Evolutionary conservation across 164 flowering plant genomes (phyloP).

Genomic region (Umbellularia californica): DNA sequence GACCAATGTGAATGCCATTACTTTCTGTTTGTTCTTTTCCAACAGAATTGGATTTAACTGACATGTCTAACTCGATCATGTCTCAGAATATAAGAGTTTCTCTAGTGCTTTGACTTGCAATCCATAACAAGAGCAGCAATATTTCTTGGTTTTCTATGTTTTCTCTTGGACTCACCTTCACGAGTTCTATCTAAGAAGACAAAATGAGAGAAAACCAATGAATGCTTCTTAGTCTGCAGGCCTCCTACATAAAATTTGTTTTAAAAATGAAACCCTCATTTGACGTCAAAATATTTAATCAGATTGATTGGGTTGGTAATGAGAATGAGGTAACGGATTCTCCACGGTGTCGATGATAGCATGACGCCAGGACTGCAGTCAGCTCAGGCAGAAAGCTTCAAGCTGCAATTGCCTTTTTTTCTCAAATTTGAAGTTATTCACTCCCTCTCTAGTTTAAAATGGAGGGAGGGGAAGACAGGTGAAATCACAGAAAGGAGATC

Average conservation of each 20-base stretch:
- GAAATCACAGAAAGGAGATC: not conserved
- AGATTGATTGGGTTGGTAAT: slow-evolving; percentile 5
- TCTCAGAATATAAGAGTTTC: too few species aligned
- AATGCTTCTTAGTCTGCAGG: not conserved
- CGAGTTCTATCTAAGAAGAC: not conserved
- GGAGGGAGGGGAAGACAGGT: slow-evolving; percentile 3
- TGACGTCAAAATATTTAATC: slow-evolving; percentile 6
- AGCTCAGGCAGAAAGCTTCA: not conserved
- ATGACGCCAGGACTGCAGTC: not conserved
- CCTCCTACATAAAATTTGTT: not conserved
- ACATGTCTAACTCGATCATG: too few species aligned
- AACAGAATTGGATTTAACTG: too few species aligned
- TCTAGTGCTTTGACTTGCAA: not conserved
- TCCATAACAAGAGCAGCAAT: not conserved
- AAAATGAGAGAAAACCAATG: not conserved
- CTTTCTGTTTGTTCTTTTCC: too few species aligned
- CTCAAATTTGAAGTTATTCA: slow-evolving; percentile 15
- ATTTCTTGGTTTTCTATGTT: not conserved
- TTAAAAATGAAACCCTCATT: not conserved
- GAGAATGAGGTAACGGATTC: slow-evolving; percentile 6
- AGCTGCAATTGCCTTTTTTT: slow-evolving; percentile 1
- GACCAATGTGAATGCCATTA: too few species aligned
- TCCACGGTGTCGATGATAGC: not conserved
- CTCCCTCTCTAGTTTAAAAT: slow-evolving; percentile 15
- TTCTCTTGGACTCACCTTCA: not conserved